Evolutionary conservation across 78 protist species (phyloP).

Genomic region (Planoprotostelium fungivorum): DNA sequence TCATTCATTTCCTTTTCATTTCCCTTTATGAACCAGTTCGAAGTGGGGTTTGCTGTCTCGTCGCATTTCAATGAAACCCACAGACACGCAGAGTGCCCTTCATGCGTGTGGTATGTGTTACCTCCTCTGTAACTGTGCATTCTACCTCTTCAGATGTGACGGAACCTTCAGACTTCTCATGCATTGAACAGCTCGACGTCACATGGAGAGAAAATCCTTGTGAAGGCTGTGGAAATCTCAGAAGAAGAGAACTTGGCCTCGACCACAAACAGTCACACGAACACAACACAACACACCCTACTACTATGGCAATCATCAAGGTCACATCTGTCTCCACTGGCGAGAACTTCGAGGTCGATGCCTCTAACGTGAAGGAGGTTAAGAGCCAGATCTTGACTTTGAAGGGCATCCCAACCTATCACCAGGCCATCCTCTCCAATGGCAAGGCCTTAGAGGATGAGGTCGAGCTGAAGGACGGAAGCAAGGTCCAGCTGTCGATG

Average conservation of each 20-base stretch:
- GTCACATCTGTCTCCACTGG: neutral
- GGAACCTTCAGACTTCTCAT: too few relatives aligned
- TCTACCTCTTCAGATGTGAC: too few relatives aligned
- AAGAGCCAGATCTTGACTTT: neutral
- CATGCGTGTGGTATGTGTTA: too few relatives aligned
- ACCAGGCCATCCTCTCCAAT: neutral
- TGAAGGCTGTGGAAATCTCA: neutral
- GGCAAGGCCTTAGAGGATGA: neutral
- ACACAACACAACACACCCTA: neutral
- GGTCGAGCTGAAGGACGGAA: neutral
- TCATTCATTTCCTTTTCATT: too few relatives aligned
- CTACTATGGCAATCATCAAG: neutral
- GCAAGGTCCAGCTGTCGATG: neutral
- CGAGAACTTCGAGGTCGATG: neutral
- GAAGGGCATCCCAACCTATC: neutral
- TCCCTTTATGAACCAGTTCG: too few relatives aligned
- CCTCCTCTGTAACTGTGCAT: too few relatives aligned
- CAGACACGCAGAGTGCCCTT: too few relatives aligned
- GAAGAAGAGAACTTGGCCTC: neutral
- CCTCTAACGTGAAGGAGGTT: neutral
- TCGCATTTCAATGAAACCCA: too few relatives aligned
- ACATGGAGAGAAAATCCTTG: too few relatives aligned
- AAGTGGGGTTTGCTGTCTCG: too few relatives aligned
- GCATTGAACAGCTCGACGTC: too few relatives aligned
- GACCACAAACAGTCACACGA: neutral